Percentiles rank a stretch among this genome's conserved stretches.
These are phyloP conservation scores for Diaporthe capsici DNA, from an alignment of 2,329 filamentous ascomycete genomes.

Conservation along the genomic window DNA sequence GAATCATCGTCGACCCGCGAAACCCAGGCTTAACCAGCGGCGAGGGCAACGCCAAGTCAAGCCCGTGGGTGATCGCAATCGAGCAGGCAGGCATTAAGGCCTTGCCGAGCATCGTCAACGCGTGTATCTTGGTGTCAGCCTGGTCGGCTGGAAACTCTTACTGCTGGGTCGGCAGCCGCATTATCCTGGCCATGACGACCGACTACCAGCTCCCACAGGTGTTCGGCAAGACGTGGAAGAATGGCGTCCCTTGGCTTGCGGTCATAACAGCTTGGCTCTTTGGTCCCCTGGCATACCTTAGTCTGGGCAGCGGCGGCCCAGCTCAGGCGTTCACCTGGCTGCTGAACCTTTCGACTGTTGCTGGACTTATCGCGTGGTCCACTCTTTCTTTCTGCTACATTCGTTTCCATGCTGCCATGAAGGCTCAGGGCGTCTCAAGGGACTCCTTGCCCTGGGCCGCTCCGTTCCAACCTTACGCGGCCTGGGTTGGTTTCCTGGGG, in stretches of 20 bases:
- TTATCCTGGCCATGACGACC: conserved; percentile 78
- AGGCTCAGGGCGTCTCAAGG: conserved; percentile 56
- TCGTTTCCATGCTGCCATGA: conserved; percentile 53
- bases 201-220: conserved; percentile 75
- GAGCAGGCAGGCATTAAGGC: conserved; percentile 43
- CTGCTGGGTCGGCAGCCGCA: conserved; percentile 68
- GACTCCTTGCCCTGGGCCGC: conserved; percentile 49
- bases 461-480: conserved; percentile 54
- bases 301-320: conserved; percentile 59
- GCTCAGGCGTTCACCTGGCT: conserved; percentile 69
- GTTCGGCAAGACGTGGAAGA: conserved; percentile 72
- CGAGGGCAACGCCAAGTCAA: conserved; percentile 39
- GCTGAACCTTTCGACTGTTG: conserved; percentile 65
- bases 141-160: conserved; percentile 58
- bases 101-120: conserved; percentile 43
- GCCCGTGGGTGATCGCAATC: conserved; percentile 48
- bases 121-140: conserved; percentile 52
- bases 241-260: conserved; percentile 71
- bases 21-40: conserved; percentile 38
- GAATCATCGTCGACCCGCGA: conserved; percentile 42
- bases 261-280: conserved; percentile 70
- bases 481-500: conserved; percentile 59
- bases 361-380: conserved; percentile 52
- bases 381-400: conserved; percentile 51
- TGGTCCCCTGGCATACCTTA: conserved; percentile 69